Evolutionary conservation across 768 basidiomycete species (phyloP), one percentile per base, ranked within the genome.

Genomic region (Psilocybe tampanensis): DNA sequence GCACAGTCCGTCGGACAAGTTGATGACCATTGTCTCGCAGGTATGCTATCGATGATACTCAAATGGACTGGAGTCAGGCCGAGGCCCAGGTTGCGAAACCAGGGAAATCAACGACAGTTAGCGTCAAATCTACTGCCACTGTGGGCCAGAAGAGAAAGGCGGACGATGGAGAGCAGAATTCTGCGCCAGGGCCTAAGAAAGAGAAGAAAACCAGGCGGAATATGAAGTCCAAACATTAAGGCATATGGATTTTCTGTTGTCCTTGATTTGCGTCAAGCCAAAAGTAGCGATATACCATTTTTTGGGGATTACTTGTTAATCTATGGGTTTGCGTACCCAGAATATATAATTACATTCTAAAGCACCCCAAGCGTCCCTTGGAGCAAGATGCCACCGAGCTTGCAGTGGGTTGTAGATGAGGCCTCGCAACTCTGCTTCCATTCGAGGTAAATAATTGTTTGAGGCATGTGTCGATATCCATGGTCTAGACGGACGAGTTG

Each of bases 351-450:
- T 94, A 67, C 86, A 90, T 52, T 79, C 76, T 39, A 78, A 70
- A 49, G 85, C 78, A 21, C 81, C 82, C 74, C 74, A 74, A 8
- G 81, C 80, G 17, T 78, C 76, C 34, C 86, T 76, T 4, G 88
- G 82, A 55, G 84, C 82, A n/a, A 94, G 75, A 53, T 74, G 65
- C 92, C 92, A 94, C 42, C 79, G 75, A 1, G 84, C 85, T 18
- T 74, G 77, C 63, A 91, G 79, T 8, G 92, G 93, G 43, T 88
- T 74, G 68, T 92, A 94, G 18, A 90, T 75, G 39, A 94, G 77
- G 2, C 92, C 92, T 4, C 90, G 81, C n/a, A 90, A 73, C 69
- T 94, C 92, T 8, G 89, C 91, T 70, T 93, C 84, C 11, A 75
- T 80, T 17, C 88, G 80, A 32, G 82, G 76, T 1, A 89, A 83